Evolutionary conservation across 2,329 filamentous ascomycete genomes (phyloP), one percentile per base, ranked within the genome.

Genomic region (Plectosphaerella plurivora): DNA sequence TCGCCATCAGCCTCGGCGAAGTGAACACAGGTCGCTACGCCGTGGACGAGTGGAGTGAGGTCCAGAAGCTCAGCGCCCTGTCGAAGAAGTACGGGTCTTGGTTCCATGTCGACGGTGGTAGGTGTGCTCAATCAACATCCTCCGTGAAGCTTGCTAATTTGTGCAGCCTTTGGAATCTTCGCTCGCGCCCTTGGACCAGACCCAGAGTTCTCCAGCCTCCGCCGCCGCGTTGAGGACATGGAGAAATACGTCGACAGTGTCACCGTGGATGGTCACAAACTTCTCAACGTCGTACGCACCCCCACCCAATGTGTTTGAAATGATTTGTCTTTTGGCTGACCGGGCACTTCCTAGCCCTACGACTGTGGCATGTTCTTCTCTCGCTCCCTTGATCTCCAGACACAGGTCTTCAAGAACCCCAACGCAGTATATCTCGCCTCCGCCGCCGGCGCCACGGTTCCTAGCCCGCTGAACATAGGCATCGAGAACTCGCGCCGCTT

Each of bases 401-500:
- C 77, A 28, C 70, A 79, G 5, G 85, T 91, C 10, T 96, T 93
- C 69, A 78, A 82, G 54, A 97, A 97, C 68, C 83, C 89, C 33
- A 92, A 92, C 65, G 92, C 93, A 3, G 88, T 86, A 1, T 97
- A 97, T 64, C 81, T 96, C 45, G 70, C 75, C 5, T 63, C 71
- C 9, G 67, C 69, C 18, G 66, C 68, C 15, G 61, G 62, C 3
- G 65, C 53, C 55, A 63, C 47, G 62, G 87, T 94, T 56, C 83
- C 86, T n/a, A 92, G 88, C 4, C 92, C 92, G 0, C 73, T 96
- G 15, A 93, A 96, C 68, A 83, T 94, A 52, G 91, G 91, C 18
- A 75, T 97, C 18, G 92, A 97, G 62, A 97, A 97, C 69, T 96
- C 91, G 2, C 84, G 92, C 39, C 86, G 92, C 6, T 96, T 97